phyloP scores from a whole-genome alignment of 1,284 basidiomycete species.

The Testicularia cyperi region DNA sequence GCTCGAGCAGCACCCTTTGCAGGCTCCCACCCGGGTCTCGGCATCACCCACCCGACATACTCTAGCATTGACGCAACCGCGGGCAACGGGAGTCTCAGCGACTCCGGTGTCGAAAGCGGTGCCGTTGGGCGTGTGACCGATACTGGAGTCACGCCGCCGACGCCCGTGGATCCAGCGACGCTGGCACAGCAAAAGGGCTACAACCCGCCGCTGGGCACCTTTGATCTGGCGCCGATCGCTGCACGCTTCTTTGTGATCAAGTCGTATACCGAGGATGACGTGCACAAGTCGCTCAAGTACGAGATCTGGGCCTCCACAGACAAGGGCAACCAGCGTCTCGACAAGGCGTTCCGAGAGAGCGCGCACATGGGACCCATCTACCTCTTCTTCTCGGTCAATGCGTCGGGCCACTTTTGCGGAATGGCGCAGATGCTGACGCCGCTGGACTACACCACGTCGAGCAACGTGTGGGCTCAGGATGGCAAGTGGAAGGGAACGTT shows the following conservation, averaged over 20 bases:
- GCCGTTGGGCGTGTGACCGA: too few species aligned
- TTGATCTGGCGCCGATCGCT: slow-evolving; percentile 29
- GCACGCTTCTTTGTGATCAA: slow-evolving; percentile 59
- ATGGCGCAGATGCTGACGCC: slow-evolving; percentile 58
- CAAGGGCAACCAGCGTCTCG: slow-evolving; percentile 56
- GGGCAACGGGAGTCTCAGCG: too few species aligned
- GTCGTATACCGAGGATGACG: slow-evolving; percentile 57
- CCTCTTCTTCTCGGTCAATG: slow-evolving; percentile 59
- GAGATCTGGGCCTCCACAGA: slow-evolving; percentile 60
- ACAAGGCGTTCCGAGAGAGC: slow-evolving; percentile 45
- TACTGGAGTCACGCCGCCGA: slow-evolving; percentile 2
- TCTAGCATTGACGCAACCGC: too few species aligned
- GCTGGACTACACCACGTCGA: slow-evolving; percentile 51
- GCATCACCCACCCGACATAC: slow-evolving; percentile 7
- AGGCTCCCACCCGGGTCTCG: slow-evolving; percentile 7
- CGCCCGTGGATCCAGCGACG: slow-evolving; percentile 10
- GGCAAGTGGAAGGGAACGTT: slow-evolving; percentile 59
- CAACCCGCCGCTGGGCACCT: slow-evolving; percentile 36
- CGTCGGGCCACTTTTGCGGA: slow-evolving; percentile 57
- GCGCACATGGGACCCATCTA: slow-evolving; percentile 46
- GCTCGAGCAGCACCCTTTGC: slow-evolving; percentile 8
- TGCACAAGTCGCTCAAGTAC: slow-evolving; percentile 54
- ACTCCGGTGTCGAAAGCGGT: not conserved
- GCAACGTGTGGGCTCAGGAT: slow-evolving; percentile 57
- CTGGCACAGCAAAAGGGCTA: slow-evolving; percentile 31